A percentile compares a stretch with the other conserved stretches of the same genome.
phyloP scores from a whole-genome alignment of 176 grass and related monocot genomes.

The Oryza coarctata region DNA sequence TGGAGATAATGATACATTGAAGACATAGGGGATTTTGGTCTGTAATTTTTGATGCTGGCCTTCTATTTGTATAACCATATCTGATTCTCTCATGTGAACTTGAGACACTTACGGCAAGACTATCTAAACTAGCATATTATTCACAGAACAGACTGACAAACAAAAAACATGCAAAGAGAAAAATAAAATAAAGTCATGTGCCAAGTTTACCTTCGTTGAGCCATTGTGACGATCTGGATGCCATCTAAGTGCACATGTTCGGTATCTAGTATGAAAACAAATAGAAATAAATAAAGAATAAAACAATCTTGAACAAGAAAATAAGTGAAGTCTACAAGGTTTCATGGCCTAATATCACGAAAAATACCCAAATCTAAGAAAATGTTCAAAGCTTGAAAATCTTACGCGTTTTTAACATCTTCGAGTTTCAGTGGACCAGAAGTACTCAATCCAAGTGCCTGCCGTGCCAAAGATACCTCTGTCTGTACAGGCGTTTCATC shows the following conservation, averaged over 20 bases:
- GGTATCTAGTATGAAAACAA: constrained; percentile 57
- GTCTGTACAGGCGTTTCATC: constrained; percentile 27
- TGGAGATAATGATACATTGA: background rate
- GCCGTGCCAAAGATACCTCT: constrained; percentile 56
- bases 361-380: constrained; percentile 11
- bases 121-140: constrained; percentile 29
- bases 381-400: constrained; percentile 12
- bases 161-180: constrained; percentile 3
- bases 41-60: background rate
- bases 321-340: constrained; percentile 5
- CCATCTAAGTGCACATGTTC: constrained; percentile 87
- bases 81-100: background rate
- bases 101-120: background rate
- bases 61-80: constrained; percentile 12
- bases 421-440: constrained; percentile 79
- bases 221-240: constrained; percentile 93
- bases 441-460: constrained; percentile 75
- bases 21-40: background rate
- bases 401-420: constrained; percentile 98
- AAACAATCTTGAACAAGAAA: constrained; percentile 20
- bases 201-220: constrained; percentile 60
- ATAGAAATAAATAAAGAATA: constrained; percentile 20
- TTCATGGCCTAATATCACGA: constrained; percentile 20
- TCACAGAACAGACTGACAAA: background rate
- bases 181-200: constrained; percentile 6